Evolutionary conservation across 305 asterid genomes (phyloP), one percentile per base, ranked within the genome.

Genomic region (Ilex paraguariensis): DNA sequence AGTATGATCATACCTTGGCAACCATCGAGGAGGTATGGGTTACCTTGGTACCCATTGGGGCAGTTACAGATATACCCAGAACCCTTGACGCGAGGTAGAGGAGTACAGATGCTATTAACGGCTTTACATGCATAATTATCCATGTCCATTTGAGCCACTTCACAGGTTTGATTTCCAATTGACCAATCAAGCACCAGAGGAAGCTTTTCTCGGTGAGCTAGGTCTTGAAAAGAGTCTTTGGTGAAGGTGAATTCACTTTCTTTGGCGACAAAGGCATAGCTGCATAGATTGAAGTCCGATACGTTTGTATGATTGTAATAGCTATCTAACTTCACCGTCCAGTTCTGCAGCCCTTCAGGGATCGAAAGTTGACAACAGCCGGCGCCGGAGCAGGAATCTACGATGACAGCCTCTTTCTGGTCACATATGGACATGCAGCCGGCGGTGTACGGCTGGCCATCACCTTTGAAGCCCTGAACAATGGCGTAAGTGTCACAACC

Each of bases 401-500:
- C 44, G 13, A 15, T 49, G 42, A 70, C 66, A 17, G 40, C 46
- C 9, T 66, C 76, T 6, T 40, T 17, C 17, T 30, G 15, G 16
- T 57, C 48, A 32, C 80, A 70, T 65, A 44, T 30, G 0, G 80
- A 60, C 8, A 64, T 62, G 14, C 80, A 70, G 3, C 73, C 75
- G 8, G 65, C 63, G 39, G 61, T 65, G 49, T 17, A 48, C 17
- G 31, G 62, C 50, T 57, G 28, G 2, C 2, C 61, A 21, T 21
- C 28, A 64, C 59, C 70, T 0, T 46, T 21, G 0, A 48, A 62
- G 11, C 62, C 61, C 10, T 61, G 57, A 9, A 65, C n/a, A 0
- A 53, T 30, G 6, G 64, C 65, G 44, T 63, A 57, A 9, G 76
- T 62, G 64, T 72, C 72, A 12, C 76, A 72, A 8, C 72, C 79